phyloP scores from a whole-genome alignment of 1,284 basidiomycete species.

The Cryptococcus neoformans region DNA sequence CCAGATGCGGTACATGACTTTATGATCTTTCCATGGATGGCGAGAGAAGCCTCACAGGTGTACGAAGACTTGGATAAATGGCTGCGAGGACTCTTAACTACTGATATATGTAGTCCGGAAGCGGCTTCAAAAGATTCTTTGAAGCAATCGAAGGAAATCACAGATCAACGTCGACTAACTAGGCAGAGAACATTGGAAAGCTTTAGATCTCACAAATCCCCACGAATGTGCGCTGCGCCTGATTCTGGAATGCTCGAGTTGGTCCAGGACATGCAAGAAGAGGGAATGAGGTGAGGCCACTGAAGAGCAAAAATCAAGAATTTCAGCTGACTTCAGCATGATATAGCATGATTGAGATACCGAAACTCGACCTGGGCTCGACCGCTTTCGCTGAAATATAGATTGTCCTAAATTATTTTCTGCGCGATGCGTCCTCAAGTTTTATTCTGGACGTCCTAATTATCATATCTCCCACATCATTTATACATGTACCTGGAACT shows the following conservation, averaged over 20 bases:
- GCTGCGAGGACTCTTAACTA: conserved; percentile 29
- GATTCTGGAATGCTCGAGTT: conserved; percentile 16
- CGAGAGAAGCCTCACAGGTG: conserved; percentile 29
- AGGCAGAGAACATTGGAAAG: conserved; percentile 11
- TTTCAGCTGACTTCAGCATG: not conserved
- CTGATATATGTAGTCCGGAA: conserved; percentile 8
- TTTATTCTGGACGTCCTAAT: no score
- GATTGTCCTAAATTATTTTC: not conserved
- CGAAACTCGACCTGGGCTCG: conserved; percentile 19
- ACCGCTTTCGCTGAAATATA: conserved; percentile 8
- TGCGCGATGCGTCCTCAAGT: no score
- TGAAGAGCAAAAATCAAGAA: not conserved
- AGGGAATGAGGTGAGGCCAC: conserved; percentile 25
- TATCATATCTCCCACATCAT: no score
- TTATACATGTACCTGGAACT: no score
- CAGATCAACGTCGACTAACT: conserved; percentile 4
- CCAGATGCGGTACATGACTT: conserved; percentile 44
- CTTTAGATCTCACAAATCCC: conserved; percentile 18
- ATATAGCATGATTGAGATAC: conserved; percentile 22
- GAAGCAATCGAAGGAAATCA: conserved; percentile 8
- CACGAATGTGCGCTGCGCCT: conserved; percentile 20
- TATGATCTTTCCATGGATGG: conserved; percentile 43
- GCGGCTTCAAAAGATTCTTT: conserved; percentile 9
- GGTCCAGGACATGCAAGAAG: conserved; percentile 29
- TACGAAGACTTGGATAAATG: conserved; percentile 40